Conservation (phyloP, 306 rosid genomes). For the Sesbania bispinosa region DNA sequence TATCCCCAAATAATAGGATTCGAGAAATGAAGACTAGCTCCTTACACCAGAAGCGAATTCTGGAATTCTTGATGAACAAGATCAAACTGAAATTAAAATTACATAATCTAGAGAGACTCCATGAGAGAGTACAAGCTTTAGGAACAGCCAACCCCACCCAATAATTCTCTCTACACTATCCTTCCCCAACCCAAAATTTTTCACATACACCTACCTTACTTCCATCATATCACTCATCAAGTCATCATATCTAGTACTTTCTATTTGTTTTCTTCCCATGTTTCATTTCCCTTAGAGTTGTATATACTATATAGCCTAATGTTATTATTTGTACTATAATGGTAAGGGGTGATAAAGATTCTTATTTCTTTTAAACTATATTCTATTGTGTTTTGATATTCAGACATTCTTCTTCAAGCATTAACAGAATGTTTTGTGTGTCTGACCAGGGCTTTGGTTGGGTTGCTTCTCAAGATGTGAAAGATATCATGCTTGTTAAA, state of each 20-base stretch:
- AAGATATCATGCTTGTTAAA: slow-evolving; percentile 52
- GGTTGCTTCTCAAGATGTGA: slow-evolving; percentile 40
- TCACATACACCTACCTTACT: too few species aligned
- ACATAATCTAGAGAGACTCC: background rate
- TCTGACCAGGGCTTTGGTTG: slow-evolving; percentile 41
- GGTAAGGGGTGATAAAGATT: background rate
- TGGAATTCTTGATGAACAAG: background rate
- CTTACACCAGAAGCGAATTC: background rate
- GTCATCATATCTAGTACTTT: too few species aligned
- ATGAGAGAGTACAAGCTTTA: background rate
- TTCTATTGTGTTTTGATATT: background rate
- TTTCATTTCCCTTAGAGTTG: too few species aligned
- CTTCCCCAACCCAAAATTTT: too few species aligned
- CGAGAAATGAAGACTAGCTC: background rate
- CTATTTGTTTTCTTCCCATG: too few species aligned
- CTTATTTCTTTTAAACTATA: background rate
- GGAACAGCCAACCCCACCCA: background rate
- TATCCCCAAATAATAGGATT: background rate
- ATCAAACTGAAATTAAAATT: background rate
- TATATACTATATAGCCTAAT: too few species aligned
- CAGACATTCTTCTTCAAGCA: slow-evolving; percentile 18
- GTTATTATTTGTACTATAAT: background rate
- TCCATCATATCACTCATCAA: too few species aligned
- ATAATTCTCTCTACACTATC: background rate
- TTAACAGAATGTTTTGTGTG: slow-evolving; percentile 37